A percentile compares a stretch with the other conserved stretches of the same genome.
Evolutionary conservation across 306 rosid genomes (phyloP).

Genomic region (Pterocarpus santalinus): DNA sequence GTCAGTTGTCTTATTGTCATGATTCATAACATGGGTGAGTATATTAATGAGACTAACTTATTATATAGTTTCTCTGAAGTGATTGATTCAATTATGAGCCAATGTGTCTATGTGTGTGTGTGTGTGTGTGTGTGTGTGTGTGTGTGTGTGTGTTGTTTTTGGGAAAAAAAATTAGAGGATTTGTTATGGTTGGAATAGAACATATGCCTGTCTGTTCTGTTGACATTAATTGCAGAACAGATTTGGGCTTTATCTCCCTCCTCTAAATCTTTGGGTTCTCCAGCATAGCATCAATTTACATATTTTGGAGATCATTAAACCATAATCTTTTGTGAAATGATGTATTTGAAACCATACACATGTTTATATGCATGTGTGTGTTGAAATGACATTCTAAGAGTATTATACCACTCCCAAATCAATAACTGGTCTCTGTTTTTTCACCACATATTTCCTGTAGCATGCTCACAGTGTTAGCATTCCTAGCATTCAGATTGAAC

Average conservation of each 20-base stretch:
- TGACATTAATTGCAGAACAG: neutral
- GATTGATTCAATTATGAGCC: conserved; percentile 36
- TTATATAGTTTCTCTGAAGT: neutral
- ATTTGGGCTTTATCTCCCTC: conserved; percentile 8
- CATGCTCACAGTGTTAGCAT: neutral
- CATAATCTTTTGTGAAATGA: conserved; percentile 2
- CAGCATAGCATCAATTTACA: neutral
- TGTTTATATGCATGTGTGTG: neutral
- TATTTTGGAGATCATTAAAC: neutral
- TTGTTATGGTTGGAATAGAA: neutral
- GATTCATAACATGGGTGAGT: conserved; percentile 14
- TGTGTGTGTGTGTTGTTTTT: neutral
- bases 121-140: neutral
- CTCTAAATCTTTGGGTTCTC: conserved; percentile 11
- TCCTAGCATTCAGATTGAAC: conserved; percentile 3
- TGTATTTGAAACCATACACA: conserved; percentile 20
- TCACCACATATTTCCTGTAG: conserved; percentile 9
- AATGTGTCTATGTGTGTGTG: neutral
- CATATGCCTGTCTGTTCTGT: conserved; percentile 20
- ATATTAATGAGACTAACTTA: conserved; percentile 14
- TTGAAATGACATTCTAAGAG: conserved; percentile 10
- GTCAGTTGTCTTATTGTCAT: conserved; percentile 17
- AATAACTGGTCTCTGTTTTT: conserved; percentile 11
- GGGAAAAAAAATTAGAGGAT: conserved; percentile 10
- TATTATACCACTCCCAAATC: conserved; percentile 25